A percentile compares a stretch with the other conserved stretches of the same genome.
These are phyloP conservation scores for Trichomonas vaginalis DNA, from an alignment of 208 protist genomes.

Conservation along the genomic window DNA sequence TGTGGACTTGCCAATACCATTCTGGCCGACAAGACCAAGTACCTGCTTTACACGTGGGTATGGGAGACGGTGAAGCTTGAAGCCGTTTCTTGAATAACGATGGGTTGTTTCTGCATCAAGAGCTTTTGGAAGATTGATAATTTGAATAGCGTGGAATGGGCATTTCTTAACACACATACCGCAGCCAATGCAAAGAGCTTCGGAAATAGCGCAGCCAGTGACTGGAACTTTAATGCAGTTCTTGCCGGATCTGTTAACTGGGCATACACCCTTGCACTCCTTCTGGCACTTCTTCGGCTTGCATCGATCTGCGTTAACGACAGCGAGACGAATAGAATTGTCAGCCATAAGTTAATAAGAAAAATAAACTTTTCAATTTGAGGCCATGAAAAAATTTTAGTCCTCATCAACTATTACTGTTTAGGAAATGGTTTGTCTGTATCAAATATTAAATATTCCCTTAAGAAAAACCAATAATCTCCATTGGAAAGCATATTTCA, in stretches of 20 bases:
- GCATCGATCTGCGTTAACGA: conserved; percentile 90
- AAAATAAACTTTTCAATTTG: background rate
- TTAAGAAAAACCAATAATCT: too few relatives aligned
- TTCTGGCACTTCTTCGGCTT: conserved; percentile 95
- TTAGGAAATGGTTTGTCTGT: too few relatives aligned
- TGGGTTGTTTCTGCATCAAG: conserved; percentile 87
- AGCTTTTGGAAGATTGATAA: conserved; percentile 98
- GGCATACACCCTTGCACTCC: conserved; percentile 94
- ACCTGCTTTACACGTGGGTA: conserved; percentile 91
- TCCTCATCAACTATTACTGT: background rate
- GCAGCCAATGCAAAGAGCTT: conserved; percentile 98
- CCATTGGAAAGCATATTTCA: too few relatives aligned
- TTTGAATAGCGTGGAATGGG: conserved; percentile 96
- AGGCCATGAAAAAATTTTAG: background rate
- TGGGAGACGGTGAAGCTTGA: conserved; percentile 97
- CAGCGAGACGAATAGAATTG: conserved; percentile 84
- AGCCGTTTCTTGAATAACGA: conserved; percentile 95
- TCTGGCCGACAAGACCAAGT: conserved; percentile 96
- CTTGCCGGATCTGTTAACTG: conserved; percentile 73
- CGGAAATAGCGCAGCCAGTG: conserved; percentile 77
- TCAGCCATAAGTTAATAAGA: background rate
- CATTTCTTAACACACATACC: conserved; percentile 96
- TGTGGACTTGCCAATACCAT: conserved; percentile 99
- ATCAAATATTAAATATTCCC: too few relatives aligned
- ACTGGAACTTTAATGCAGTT: conserved; percentile 89